These are phyloP conservation scores for Oryza glaberrima DNA, from an alignment of 176 grass and related monocot genomes.

Conservation along the genomic window DNA sequence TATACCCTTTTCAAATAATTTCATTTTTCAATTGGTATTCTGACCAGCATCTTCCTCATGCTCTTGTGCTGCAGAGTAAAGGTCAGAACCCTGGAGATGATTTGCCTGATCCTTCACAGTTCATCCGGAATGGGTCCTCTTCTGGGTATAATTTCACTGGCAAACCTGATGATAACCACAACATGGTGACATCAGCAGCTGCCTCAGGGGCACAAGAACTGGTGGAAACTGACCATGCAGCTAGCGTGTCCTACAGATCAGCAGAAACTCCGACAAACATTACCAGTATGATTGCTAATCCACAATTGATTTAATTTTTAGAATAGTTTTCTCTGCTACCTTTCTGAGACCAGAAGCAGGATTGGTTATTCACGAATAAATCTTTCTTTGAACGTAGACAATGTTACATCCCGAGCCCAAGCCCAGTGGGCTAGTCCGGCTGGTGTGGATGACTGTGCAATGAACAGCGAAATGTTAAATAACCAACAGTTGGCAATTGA, in stretches of 20 bases:
- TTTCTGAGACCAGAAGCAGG: constrained; percentile 26
- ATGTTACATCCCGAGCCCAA: constrained; percentile 53
- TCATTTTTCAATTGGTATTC: constrained; percentile 13
- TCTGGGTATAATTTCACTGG: constrained; percentile 60
- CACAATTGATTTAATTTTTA: constrained; percentile 38
- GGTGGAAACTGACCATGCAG: constrained; percentile 52
- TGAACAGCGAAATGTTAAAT: constrained; percentile 61
- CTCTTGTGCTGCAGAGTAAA: constrained; percentile 59
- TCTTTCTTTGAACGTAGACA: constrained; percentile 51
- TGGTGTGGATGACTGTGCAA: constrained; percentile 54
- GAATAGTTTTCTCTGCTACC: neutral
- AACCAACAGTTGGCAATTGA: constrained; percentile 70
- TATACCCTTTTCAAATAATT: constrained; percentile 13
- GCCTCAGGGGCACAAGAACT: constrained; percentile 59
- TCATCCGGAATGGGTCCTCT: constrained; percentile 69
- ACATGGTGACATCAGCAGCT: constrained; percentile 50
- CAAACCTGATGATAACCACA: constrained; percentile 56
- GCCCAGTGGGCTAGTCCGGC: constrained; percentile 58
- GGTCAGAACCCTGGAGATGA: constrained; percentile 62
- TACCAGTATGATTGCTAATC: constrained; percentile 44
- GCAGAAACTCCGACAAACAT: constrained; percentile 56
- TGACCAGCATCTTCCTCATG: constrained; percentile 17
- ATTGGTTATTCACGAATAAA: constrained; percentile 29
- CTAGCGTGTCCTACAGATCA: constrained; percentile 50
- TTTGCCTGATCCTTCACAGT: constrained; percentile 56